Base-by-base conservation (phyloP, 148 eudicot species). In the Fagopyrum homotropicum region DNA sequence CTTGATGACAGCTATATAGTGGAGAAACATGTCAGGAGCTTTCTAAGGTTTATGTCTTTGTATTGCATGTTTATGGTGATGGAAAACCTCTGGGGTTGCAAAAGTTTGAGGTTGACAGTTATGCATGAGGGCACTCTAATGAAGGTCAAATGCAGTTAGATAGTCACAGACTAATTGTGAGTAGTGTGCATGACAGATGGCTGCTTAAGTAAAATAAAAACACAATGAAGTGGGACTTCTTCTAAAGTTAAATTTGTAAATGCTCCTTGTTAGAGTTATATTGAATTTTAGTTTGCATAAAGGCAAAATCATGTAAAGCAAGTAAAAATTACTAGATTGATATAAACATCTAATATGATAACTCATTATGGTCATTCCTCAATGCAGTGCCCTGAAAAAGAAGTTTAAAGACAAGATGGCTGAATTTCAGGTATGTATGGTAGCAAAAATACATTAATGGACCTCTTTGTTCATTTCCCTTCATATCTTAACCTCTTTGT, bases 391-490 rank as follows among this genome's bases (percentile, higher is more conserved):
- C 76, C 74, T 90, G 87, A 94, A 87, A 80, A 94, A 90, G 90
- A 91, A 85, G 83, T 86, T 94, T 51, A 91, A 86, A 82, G 98
- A 91, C 73, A 91, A 85, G 79, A 89, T 91, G 92, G 81, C 91
- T 56, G 98, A 91, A 22, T 94, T 94, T 85, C 98, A 94, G 97
- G 98, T 92, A 75, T 16, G n/a, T 68, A 16, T 68, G 22, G 51
- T 1, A 1, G 40, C 40, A 35, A 35, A 35, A 35, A 35, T n/a
- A 45, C 50, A 45, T 70, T 15, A 15, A 47, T 45, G 14, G 73
- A 47, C 16, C 14, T 7, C 29, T 70, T 70, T 12, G 22, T 50
- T 16, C 73, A 16, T n/a, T 70, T 4, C 17, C 3, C 48, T 69
- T 44, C 30, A 70, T 2, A 45, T 7, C 73, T 70, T 45, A 70